Percentiles rank a stretch among this genome's conserved stretches.
phyloP scores from a whole-genome alignment of 164 flowering plant genomes.

The Umbellularia californica region DNA sequence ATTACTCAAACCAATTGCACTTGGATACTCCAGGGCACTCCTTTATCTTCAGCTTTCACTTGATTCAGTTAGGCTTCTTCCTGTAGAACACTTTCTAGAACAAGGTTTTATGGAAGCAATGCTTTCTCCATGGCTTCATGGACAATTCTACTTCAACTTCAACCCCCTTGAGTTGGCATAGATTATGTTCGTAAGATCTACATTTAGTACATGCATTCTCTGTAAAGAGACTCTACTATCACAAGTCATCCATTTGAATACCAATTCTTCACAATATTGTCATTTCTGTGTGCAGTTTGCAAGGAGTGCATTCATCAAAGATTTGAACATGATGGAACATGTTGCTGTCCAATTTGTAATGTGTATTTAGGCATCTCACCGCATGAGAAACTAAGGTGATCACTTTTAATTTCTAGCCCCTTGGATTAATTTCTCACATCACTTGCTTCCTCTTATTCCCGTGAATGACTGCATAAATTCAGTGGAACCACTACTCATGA shows the following conservation, averaged over 20 bases:
- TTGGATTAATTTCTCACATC: neutral
- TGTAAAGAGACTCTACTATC: neutral
- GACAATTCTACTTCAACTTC: neutral
- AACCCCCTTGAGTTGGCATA: too few species aligned
- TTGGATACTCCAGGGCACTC: neutral
- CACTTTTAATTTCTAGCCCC: neutral
- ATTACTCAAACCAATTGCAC: neutral
- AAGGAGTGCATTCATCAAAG: slow-evolving; percentile 22
- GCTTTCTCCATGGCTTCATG: neutral
- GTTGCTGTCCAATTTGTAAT: slow-evolving; percentile 20
- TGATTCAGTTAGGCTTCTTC: neutral
- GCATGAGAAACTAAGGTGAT: slow-evolving; percentile 17
- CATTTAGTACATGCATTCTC: neutral
- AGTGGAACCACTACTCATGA: neutral
- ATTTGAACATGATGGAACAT: slow-evolving; percentile 15
- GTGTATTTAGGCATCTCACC: slow-evolving; percentile 18
- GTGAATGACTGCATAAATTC: neutral
- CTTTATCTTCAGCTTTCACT: too few species aligned
- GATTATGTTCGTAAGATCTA: neutral
- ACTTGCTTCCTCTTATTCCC: neutral
- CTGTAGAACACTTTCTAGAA: neutral
- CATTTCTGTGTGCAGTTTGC: slow-evolving; percentile 15
- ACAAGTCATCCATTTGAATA: neutral
- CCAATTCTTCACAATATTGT: neutral
- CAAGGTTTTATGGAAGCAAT: neutral